Conservation (phyloP, 768 basidiomycete species). For the Peribolospora kevripleyi region DNA sequence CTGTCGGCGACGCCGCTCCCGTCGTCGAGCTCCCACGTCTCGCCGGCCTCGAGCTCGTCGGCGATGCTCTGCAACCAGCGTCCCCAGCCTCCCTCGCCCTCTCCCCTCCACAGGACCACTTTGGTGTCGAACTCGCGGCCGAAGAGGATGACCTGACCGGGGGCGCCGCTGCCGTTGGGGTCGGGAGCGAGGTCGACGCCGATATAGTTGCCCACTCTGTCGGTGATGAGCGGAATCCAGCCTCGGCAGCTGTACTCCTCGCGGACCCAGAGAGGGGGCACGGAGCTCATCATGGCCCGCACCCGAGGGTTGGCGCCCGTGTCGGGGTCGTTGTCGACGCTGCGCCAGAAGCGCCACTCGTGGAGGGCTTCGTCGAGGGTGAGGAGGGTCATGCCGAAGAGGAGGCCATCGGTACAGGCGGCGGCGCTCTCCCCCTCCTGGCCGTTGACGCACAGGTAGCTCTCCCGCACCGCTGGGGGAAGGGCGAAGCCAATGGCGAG, state of each 20-base stretch:
- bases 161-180: background rate
- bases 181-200: constrained; percentile 53
- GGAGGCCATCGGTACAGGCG: constrained; percentile 57
- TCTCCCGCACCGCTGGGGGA: constrained; percentile 69
- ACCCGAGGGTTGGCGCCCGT: constrained; percentile 58
- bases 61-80: constrained; percentile 75
- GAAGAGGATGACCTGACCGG: constrained; percentile 88
- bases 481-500: constrained; percentile 42
- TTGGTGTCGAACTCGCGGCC: constrained; percentile 98
- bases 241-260: constrained; percentile 76
- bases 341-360: constrained; percentile 92
- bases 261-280: constrained; percentile 73
- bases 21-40: constrained; percentile 15
- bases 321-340: constrained; percentile 64
- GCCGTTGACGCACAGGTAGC: constrained; percentile 64
- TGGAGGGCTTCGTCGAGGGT: constrained; percentile 79
- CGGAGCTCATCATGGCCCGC: constrained; percentile 47
- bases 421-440: constrained; percentile 13
- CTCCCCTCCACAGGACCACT: constrained; percentile 78
- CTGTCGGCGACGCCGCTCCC: too few relatives aligned
- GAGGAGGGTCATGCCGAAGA: constrained; percentile 82
- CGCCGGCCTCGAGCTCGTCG: constrained; percentile 74
- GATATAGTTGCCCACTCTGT: constrained; percentile 86
- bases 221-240: constrained; percentile 86
- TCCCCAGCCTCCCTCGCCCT: constrained; percentile 80